Conservation (phyloP, 352 stramenopile genomes). For the Pythium graminicola region DNA sequence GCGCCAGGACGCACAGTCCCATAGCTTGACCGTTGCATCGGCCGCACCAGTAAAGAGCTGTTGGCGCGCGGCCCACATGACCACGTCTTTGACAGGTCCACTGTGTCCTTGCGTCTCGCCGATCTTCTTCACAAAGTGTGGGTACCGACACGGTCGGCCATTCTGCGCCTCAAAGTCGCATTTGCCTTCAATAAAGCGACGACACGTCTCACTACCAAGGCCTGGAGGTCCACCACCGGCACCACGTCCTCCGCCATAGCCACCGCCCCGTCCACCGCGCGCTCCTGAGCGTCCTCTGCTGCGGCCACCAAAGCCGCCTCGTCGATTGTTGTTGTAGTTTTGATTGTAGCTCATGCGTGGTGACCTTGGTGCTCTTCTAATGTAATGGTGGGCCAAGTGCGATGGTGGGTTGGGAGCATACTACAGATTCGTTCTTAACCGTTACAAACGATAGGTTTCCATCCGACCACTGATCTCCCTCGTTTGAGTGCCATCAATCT, state of each 20-base stretch:
- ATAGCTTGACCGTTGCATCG: conserved; percentile 75
- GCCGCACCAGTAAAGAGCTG: conserved; percentile 70
- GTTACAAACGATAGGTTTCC: too few relatives aligned
- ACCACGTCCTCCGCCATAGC: conserved; percentile 30
- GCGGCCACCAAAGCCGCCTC: conserved; percentile 54
- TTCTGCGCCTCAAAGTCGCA: conserved; percentile 45
- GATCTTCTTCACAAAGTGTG: conserved; percentile 82
- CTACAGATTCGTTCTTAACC: too few relatives aligned
- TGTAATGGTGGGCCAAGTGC: neutral
- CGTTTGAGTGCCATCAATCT: too few relatives aligned
- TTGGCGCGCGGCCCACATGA: conserved; percentile 62
- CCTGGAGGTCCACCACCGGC: conserved; percentile 22
- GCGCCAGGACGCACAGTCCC: conserved; percentile 75
- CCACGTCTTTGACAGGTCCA: conserved; percentile 68
- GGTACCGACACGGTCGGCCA: conserved; percentile 61
- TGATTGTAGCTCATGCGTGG: conserved; percentile 58
- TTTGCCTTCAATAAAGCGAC: conserved; percentile 59
- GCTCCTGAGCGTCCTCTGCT: conserved; percentile 34
- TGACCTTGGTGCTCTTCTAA: too few relatives aligned
- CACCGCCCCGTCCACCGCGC: conserved; percentile 29
- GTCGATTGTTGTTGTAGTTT: conserved; percentile 31
- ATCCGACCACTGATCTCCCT: too few relatives aligned
- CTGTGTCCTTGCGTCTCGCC: conserved; percentile 69
- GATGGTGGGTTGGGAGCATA: neutral
- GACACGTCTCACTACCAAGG: conserved; percentile 62